phyloP scores from a whole-genome alignment of 352 stramenopile genomes.

The Globisporangium lucens region DNA sequence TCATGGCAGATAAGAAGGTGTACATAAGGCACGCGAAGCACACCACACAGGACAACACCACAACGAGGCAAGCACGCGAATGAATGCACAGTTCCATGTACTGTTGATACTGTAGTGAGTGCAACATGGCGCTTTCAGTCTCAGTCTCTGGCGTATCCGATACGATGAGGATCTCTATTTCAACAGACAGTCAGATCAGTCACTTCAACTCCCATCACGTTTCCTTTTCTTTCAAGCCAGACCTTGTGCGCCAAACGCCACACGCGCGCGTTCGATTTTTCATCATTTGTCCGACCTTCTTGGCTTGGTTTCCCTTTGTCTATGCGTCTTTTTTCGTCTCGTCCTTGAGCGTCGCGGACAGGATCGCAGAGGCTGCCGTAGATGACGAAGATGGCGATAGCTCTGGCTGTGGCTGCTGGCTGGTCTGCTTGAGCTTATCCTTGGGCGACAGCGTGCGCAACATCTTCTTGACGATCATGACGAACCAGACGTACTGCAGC shows the following conservation, averaged over 20 bases:
- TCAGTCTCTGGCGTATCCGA: not conserved
- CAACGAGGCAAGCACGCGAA: not conserved
- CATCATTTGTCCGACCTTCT: not conserved
- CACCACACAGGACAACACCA: not conserved
- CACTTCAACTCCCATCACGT: slow-evolving; percentile 1
- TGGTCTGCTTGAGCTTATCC: not conserved
- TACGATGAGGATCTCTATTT: not conserved
- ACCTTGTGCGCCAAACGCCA: not conserved
- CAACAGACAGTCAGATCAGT: not conserved
- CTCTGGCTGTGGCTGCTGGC: not conserved
- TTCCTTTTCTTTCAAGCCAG: slow-evolving; percentile 14
- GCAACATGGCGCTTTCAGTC: not conserved
- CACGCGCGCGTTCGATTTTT: not conserved
- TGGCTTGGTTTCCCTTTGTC: not conserved
- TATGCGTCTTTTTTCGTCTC: slow-evolving; percentile 15
- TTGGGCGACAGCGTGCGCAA: slow-evolving; percentile 10
- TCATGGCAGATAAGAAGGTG: not conserved
- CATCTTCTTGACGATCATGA: slow-evolving; percentile 68
- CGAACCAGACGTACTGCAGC: slow-evolving; percentile 76
- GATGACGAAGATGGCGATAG: not conserved
- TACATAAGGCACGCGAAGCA: slow-evolving; percentile 2
- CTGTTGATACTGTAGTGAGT: not conserved
- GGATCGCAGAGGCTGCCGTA: not conserved
- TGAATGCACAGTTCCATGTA: not conserved
- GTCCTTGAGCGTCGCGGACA: not conserved